Base-by-base conservation (phyloP, 371 early-diverging fungal species). In the Batkoa obscura region DNA sequence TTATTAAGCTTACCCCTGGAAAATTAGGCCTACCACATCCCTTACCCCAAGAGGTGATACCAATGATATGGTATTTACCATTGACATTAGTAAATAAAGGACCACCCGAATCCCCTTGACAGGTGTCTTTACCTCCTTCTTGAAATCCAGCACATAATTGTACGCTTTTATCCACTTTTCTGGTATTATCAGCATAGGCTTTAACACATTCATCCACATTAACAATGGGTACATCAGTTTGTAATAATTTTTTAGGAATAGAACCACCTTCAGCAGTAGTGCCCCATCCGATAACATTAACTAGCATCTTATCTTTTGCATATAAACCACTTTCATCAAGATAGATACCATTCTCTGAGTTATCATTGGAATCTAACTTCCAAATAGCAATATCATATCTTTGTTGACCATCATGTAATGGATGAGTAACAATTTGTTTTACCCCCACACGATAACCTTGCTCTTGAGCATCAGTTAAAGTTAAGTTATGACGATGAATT, bases 91-190 rank as follows among this genome's bases (percentile, higher is more conserved):
- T 13, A 23, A 55, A 55, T 8, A 55, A 30, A 9, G 56, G 46
- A 13, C 56, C 56, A 42, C 56, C 56, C 8, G 36, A 35, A 34
- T 55, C 56, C 12, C 56, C 56, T 4, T 33, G 31, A 35, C 56
- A 55, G 2, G 36, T 35, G 34, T 55, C 56, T 46, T 35, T 42
- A 13, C 36, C 41, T 13, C 52, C 52, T 23, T 23, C 23, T 51
- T 51, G 35, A 9, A 12, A 12, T 5, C n/a, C 52, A 17, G 52
- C 52, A 37, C 52, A 51, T 3, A 51, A 12, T 6, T 51, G 33
- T 8, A 23, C n/a, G 10, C 38, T 15, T 39, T 34, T 37, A 9
- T 15, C 38, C 12, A 51, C 30, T 17, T 15, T 8, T 5, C 31
- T 4, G 33, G 38, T 39, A 4, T 10, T 38, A 12, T 15, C 8